phyloP scores from a whole-genome alignment of 192 early-diverging fungal genomes.

The Gaertneriomyces semiglobifer region DNA sequence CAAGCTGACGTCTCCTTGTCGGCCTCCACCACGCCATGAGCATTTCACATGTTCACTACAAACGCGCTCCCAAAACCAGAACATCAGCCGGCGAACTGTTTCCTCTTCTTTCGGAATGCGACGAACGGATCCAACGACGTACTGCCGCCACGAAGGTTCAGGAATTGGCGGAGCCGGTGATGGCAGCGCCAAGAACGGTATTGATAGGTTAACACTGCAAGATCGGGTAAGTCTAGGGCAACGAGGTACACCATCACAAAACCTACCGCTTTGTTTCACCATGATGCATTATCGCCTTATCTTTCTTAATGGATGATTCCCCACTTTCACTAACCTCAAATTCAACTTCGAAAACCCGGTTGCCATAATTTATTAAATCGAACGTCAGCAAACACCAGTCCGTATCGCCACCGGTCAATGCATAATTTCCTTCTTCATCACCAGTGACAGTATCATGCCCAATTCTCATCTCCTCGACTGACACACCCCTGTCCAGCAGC shows the following conservation, averaged over 20 bases:
- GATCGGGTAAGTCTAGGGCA: neutral
- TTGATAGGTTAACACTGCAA: constrained; percentile 62
- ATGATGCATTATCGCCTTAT: constrained; percentile 40
- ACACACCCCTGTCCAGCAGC: constrained; percentile 27
- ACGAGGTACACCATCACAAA: neutral
- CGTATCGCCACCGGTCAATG: neutral
- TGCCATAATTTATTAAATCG: constrained; percentile 75
- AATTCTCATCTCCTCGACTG: constrained; percentile 47
- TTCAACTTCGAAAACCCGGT: constrained; percentile 64
- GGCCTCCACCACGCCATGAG: constrained; percentile 42
- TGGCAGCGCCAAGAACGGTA: constrained; percentile 58
- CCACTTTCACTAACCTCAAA: constrained; percentile 67
- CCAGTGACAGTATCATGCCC: constrained; percentile 41
- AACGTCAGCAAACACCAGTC: constrained; percentile 75
- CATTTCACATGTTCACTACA: constrained; percentile 27
- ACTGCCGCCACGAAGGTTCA: constrained; percentile 72
- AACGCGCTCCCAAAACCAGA: constrained; percentile 67
- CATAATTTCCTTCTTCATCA: constrained; percentile 16
- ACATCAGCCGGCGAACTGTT: constrained; percentile 51
- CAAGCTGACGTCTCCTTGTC: constrained; percentile 39
- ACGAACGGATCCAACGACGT: constrained; percentile 63
- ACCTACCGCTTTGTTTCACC: constrained; percentile 45
- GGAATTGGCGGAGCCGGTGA: constrained; percentile 61
- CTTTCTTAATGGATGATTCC: constrained; percentile 11
- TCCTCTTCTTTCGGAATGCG: constrained; percentile 54